A percentile compares a stretch with the other conserved stretches of the same genome.
Conservation (phyloP, 2,329 filamentous ascomycete species). For the Paraconiothyrium brasiliense region DNA sequence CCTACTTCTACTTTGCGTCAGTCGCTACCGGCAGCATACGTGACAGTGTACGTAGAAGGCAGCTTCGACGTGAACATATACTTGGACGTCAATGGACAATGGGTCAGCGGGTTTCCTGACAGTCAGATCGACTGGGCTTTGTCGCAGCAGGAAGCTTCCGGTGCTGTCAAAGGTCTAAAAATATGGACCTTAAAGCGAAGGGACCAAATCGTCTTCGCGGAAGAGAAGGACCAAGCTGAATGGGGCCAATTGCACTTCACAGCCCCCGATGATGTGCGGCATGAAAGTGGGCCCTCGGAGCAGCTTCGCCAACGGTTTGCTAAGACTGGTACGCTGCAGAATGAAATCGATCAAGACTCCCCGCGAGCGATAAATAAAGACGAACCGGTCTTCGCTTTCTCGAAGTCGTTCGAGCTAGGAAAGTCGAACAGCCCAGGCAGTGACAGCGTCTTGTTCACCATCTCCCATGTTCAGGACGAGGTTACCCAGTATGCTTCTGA, state of each 20-base stretch:
- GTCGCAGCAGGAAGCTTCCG: conserved; percentile 53
- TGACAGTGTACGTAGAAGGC: conserved; percentile 76
- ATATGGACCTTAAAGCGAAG: conserved; percentile 71
- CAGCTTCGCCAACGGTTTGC: conserved; percentile 75
- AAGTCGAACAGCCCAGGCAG: conserved; percentile 24
- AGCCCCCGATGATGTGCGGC: conserved; percentile 71
- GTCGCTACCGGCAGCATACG: conserved; percentile 82
- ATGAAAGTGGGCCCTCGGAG: conserved; percentile 76
- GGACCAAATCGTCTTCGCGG: conserved; percentile 75
- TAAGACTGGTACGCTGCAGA: conserved; percentile 70
- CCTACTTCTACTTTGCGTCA: conserved; percentile 82
- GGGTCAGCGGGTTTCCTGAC: conserved; percentile 79
- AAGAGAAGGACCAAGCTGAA: conserved; percentile 77
- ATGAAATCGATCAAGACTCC: conserved; percentile 72
- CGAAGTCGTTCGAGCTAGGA: conserved; percentile 47
- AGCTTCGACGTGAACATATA: conserved; percentile 62
- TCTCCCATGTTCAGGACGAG: conserved; percentile 79
- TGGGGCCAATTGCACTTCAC: conserved; percentile 86
- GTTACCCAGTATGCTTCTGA: conserved; percentile 82
- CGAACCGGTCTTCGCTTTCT: conserved; percentile 83
- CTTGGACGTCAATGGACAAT: conserved; percentile 67
- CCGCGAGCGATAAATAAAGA: conserved; percentile 74
- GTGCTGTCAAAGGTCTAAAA: conserved; percentile 60
- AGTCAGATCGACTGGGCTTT: conserved; percentile 77
- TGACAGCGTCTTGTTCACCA: conserved; percentile 73